Conservation (phyloP, 2,329 filamentous ascomycete species). For the Cladophialophora yegresii region DNA sequence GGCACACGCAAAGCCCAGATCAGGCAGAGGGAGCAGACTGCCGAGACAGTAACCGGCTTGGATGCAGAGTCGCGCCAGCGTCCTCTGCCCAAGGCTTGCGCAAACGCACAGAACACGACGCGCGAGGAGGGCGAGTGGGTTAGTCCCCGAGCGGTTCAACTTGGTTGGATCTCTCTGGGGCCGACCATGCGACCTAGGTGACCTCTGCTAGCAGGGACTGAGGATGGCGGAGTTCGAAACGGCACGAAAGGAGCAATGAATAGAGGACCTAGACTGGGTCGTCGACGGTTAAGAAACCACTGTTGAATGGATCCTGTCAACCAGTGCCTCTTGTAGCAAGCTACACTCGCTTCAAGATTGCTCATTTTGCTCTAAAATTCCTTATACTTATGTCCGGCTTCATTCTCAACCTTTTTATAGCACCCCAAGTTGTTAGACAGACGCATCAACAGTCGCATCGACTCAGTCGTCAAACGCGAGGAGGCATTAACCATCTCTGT, state of each 20-base stretch:
- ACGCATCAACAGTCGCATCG: not conserved
- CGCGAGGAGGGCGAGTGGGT: not conserved
- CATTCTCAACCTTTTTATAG: not conserved
- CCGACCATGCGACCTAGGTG: not conserved
- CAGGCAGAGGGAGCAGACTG: not conserved
- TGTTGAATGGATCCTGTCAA: not conserved
- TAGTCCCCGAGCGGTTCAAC: not conserved
- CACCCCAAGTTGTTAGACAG: not conserved
- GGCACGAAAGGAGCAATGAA: not conserved
- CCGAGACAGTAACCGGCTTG: not conserved
- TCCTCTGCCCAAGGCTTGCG: not conserved
- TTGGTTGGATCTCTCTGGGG: constrained; percentile 2
- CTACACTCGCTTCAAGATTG: not conserved
- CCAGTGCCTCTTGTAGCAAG: no score
- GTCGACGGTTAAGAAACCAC: not conserved
- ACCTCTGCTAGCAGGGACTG: not conserved
- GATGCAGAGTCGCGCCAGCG: not conserved
- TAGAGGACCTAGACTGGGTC: not conserved
- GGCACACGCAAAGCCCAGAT: not conserved
- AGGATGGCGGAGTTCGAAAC: not conserved
- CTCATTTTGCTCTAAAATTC: not conserved
- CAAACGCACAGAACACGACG: not conserved
- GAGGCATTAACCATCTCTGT: not conserved
- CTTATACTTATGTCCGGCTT: not conserved
- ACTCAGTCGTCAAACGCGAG: not conserved